Conservation (phyloP, 768 basidiomycete species). For the Pholiota molesta region DNA sequence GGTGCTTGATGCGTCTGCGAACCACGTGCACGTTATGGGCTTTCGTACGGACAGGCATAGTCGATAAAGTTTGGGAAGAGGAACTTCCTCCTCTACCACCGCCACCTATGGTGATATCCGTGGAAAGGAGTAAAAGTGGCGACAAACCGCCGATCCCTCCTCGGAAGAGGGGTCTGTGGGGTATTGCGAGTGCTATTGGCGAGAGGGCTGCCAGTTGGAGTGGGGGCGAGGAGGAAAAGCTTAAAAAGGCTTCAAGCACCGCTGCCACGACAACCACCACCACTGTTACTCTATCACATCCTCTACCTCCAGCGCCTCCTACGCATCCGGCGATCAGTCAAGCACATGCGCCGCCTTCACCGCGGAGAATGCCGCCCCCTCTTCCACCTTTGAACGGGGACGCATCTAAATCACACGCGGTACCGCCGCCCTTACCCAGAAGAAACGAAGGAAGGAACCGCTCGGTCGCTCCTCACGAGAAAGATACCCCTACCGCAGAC, state of each 20-base stretch:
- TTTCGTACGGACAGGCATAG: conserved; percentile 78
- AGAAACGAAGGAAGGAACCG: conserved; percentile 42
- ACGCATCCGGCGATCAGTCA: not conserved
- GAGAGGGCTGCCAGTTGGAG: conserved; percentile 64
- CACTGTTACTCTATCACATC: conserved; percentile 5
- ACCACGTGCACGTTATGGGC: conserved; percentile 91
- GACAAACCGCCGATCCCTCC: conserved; percentile 68
- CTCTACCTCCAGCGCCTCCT: conserved; percentile 4
- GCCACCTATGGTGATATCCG: conserved; percentile 28
- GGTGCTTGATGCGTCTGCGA: conserved; percentile 83
- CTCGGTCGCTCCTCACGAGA: not conserved
- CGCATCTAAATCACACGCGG: conserved; percentile 13
- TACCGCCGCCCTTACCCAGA: conserved; percentile 52
- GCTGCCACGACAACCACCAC: conserved; percentile 15
- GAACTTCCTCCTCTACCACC: conserved; percentile 48
- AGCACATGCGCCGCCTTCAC: conserved; percentile 9
- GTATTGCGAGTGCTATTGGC: conserved; percentile 64
- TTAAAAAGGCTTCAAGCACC: conserved; percentile 27
- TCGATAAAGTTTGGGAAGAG: conserved; percentile 91
- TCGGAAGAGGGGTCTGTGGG: conserved; percentile 65
- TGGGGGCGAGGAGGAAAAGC: conserved; percentile 40
- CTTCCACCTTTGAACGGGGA: conserved; percentile 38
- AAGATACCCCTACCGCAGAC: not conserved
- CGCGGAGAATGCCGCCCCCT: conserved; percentile 30
- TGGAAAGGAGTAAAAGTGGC: conserved; percentile 17